phyloP scores from a whole-genome alignment of 1,139 yeast species.

The Hemisphaericaspora subhashii region DNA sequence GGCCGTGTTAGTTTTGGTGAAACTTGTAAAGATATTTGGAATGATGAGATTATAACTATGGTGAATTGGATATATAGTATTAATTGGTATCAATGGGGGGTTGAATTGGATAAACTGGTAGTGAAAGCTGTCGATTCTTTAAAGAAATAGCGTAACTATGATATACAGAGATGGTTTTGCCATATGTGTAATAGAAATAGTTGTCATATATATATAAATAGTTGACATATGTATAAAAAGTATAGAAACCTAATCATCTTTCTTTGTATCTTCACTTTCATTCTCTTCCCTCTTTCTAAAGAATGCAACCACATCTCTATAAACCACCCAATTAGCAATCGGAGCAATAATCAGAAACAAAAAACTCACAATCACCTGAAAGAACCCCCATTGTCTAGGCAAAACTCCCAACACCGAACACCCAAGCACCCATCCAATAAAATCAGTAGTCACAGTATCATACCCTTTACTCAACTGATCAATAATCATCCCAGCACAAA shows the following conservation, averaged over 20 bases:
- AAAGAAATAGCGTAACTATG: conserved; percentile 17
- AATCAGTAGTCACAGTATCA: conserved; percentile 78
- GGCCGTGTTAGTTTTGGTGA: conserved; percentile 44
- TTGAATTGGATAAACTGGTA: conserved; percentile 36
- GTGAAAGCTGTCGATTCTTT: conserved; percentile 28
- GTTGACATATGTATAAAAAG: background rate
- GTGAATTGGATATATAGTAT: conserved; percentile 67
- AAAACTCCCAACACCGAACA: conserved; percentile 66
- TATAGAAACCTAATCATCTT: conserved; percentile 6
- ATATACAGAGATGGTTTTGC: too few relatives aligned
- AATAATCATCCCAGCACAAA: conserved; percentile 65
- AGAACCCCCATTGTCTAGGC: conserved; percentile 62
- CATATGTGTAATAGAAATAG: too few relatives aligned
- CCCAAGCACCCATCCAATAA: conserved; percentile 80
- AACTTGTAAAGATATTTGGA: conserved; percentile 80
- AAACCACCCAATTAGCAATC: conserved; percentile 52
- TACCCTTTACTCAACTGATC: conserved; percentile 62
- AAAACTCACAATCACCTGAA: conserved; percentile 50
- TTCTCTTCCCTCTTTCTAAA: conserved; percentile 16
- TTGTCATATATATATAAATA: background rate
- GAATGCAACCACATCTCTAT: conserved; percentile 47
- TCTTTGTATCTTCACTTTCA: conserved; percentile 3
- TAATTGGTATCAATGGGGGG: conserved; percentile 48
- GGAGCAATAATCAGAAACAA: conserved; percentile 67
- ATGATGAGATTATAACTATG: conserved; percentile 65